Percentiles rank a stretch among this genome's conserved stretches.
These are phyloP conservation scores for Vitis vinifera DNA, from an alignment of 164 flowering plant species.

Conservation along the genomic window DNA sequence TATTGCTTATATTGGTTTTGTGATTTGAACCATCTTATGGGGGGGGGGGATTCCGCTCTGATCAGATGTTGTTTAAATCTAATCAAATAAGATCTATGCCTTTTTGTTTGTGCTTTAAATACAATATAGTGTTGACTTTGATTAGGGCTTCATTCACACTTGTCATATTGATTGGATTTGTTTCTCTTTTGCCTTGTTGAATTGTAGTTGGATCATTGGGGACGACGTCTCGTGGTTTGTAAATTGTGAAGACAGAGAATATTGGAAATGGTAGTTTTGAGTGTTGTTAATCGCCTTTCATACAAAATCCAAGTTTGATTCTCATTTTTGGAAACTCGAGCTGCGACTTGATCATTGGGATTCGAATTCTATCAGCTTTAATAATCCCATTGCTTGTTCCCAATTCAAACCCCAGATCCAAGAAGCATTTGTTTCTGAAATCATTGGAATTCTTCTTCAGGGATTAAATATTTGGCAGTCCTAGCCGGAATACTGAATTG, in stretches of 20 bases:
- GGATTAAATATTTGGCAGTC: background rate
- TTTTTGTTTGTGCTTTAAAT: background rate
- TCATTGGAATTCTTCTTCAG: background rate
- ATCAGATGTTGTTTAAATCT: too few relatives aligned
- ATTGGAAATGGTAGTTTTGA: background rate
- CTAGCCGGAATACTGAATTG: background rate
- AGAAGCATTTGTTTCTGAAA: background rate
- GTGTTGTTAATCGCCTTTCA: too few relatives aligned
- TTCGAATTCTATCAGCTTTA: background rate
- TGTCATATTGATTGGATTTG: background rate
- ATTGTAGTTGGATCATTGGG: constrained; percentile 17
- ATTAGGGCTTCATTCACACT: background rate
- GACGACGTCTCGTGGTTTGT: constrained; percentile 14
- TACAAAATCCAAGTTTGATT: background rate
- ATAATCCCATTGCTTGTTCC: background rate
- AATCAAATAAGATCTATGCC: background rate
- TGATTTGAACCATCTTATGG: too few relatives aligned
- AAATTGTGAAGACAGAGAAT: background rate
- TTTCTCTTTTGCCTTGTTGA: background rate
- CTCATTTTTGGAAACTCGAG: background rate
- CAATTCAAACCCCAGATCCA: background rate
- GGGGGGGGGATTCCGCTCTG: too few relatives aligned
- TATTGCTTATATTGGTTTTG: too few relatives aligned
- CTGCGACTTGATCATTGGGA: background rate
- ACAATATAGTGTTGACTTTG: too few relatives aligned